Percentiles rank a stretch among this genome's conserved stretches.
These are phyloP conservation scores for Metschnikowia kofuensis DNA, from an alignment of 805 yeast species.

Conservation along the genomic window DNA sequence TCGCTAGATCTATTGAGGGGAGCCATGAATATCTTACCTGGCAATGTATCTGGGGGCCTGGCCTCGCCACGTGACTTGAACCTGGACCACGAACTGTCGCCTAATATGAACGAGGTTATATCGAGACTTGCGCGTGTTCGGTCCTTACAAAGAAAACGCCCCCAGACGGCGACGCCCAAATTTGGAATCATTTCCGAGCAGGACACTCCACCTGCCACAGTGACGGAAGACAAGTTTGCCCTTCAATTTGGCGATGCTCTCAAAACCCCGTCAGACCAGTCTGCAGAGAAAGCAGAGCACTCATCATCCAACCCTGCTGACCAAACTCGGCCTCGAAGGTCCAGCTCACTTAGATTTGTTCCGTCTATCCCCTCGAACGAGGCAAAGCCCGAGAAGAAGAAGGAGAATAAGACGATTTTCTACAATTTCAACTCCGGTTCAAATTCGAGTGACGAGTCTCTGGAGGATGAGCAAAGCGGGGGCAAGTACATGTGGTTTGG, in stretches of 20 bases:
- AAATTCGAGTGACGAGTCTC: conserved; percentile 12
- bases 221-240: conserved; percentile 17
- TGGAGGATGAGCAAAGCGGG: conserved; percentile 13
- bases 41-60: conserved; percentile 11
- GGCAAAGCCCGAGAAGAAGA: conserved; percentile 10
- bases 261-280: neutral
- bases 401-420: conserved; percentile 24
- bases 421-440: conserved; percentile 26
- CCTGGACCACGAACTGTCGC: conserved; percentile 9
- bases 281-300: neutral
- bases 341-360: conserved; percentile 31
- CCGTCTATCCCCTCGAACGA: conserved; percentile 22
- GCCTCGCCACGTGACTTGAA: conserved; percentile 16
- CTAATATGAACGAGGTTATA: conserved; percentile 18
- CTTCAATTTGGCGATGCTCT: conserved; percentile 15
- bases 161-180: conserved; percentile 16
- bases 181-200: conserved; percentile 17
- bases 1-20: conserved; percentile 20
- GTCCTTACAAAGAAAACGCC: conserved; percentile 18
- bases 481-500: conserved; percentile 39
- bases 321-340: conserved; percentile 14
- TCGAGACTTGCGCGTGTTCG: conserved; percentile 16
- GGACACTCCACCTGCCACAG: conserved; percentile 18
- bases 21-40: conserved; percentile 3
- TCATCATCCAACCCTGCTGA: neutral